Percentiles rank a stretch among this genome's conserved stretches.
Evolutionary conservation across 495 filamentous ascomycete genomes (phyloP).

Genomic region (Aspergillus haitiensis): DNA sequence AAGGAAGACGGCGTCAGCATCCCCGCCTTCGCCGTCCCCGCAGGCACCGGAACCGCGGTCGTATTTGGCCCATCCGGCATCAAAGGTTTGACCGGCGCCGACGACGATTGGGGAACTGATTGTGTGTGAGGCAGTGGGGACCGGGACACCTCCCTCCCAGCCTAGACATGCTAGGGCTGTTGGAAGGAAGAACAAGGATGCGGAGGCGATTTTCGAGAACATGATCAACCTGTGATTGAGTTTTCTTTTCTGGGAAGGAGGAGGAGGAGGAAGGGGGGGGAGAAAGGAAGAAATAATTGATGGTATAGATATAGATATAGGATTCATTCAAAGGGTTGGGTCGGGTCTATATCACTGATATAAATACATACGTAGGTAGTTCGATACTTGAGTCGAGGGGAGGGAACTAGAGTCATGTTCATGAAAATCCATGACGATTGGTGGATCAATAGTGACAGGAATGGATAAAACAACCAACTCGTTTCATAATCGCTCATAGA

Average conservation of each 20-base stretch:
- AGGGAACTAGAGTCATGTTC: neutral
- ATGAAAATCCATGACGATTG: neutral
- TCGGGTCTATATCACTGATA: no score
- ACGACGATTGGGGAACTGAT: slow-evolving; percentile 22
- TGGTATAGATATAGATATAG: no score
- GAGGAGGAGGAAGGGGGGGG: no score
- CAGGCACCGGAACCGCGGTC: slow-evolving; percentile 26
- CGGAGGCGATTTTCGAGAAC: slow-evolving; percentile 13
- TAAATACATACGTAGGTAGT: no score
- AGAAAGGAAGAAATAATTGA: no score
- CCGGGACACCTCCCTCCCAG: slow-evolving; percentile 25
- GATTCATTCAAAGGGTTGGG: no score
- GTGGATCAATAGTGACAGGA: slow-evolving; percentile 11
- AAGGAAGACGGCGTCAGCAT: slow-evolving; percentile 23
- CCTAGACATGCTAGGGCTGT: slow-evolving; percentile 21
- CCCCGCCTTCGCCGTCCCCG: slow-evolving; percentile 12
- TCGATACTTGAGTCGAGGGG: no score
- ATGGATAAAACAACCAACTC: neutral
- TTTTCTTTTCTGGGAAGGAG: no score
- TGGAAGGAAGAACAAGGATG: slow-evolving; percentile 13
- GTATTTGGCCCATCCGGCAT: slow-evolving; percentile 25
- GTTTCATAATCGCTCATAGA: slow-evolving; percentile 15
- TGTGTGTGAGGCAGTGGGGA: slow-evolving; percentile 13
- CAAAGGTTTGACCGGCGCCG: slow-evolving; percentile 20
- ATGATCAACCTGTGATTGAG: slow-evolving; percentile 7